A percentile compares a stretch with the other conserved stretches of the same genome.
phyloP scores from a whole-genome alignment of 176 grass and related monocot genomes.

The Oryza nivara region DNA sequence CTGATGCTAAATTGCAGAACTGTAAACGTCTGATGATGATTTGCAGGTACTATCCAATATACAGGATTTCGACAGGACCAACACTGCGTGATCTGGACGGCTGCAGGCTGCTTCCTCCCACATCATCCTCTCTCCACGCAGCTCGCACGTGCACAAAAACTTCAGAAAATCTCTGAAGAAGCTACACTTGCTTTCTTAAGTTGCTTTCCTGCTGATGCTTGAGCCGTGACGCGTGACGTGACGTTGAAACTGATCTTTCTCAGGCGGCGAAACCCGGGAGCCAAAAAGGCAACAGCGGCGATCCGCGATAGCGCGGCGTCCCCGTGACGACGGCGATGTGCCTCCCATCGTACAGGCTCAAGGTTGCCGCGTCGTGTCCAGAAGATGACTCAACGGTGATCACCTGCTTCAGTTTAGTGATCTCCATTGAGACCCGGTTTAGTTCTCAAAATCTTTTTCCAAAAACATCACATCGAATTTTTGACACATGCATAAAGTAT shows the following conservation, averaged over 20 bases:
- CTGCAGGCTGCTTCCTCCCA: slow-evolving; percentile 76
- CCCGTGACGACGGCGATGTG: slow-evolving; percentile 39
- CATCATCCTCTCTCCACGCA: slow-evolving; percentile 63
- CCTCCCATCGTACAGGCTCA: slow-evolving; percentile 64
- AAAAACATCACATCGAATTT: too few species aligned
- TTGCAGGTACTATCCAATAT: slow-evolving; percentile 71
- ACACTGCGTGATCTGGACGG: slow-evolving; percentile 65
- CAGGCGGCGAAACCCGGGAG: background rate
- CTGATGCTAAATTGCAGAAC: background rate
- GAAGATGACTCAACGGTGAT: background rate
- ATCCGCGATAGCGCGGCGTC: background rate
- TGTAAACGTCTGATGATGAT: background rate
- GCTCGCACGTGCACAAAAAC: slow-evolving; percentile 25
- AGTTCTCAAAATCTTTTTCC: too few species aligned
- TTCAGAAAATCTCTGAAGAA: background rate
- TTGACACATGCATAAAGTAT: too few species aligned
- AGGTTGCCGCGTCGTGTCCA: slow-evolving; percentile 11
- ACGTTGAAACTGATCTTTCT: too few species aligned
- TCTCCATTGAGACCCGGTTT: too few species aligned
- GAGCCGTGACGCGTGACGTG: background rate
- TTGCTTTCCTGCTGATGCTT: background rate
- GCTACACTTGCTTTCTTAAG: background rate
- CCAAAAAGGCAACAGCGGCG: background rate
- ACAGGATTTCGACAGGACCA: slow-evolving; percentile 66
- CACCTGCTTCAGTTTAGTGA: background rate